Evolutionary conservation across 2,329 filamentous ascomycete genomes (phyloP).

Genomic region (Colletotrichum neosansevieriae): DNA sequence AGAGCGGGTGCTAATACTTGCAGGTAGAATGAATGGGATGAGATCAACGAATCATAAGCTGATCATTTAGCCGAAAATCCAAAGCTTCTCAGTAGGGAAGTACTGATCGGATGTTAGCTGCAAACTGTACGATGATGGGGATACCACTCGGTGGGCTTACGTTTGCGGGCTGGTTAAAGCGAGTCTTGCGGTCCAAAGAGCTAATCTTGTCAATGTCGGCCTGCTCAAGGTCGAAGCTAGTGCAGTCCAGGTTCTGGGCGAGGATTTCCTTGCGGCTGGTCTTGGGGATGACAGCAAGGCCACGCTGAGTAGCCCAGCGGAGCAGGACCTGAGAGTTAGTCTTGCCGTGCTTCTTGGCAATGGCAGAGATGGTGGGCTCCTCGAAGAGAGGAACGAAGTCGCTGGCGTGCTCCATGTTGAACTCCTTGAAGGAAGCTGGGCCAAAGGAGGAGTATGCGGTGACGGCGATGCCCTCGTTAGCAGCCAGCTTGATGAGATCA

Average conservation of each 20-base stretch:
- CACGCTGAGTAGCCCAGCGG: conserved; percentile 87
- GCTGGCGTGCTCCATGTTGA: conserved; percentile 77
- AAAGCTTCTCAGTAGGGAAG: conserved; percentile 67
- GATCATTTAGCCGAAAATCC: conserved; percentile 65
- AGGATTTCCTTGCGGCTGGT: conserved; percentile 67
- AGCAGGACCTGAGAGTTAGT: conserved; percentile 84
- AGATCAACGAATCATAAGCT: conserved; percentile 10
- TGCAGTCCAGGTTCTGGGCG: conserved; percentile 75
- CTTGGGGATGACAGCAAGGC: conserved; percentile 86
- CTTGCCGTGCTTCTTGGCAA: conserved; percentile 78
- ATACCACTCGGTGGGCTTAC: conserved; percentile 60
- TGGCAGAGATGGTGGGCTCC: conserved; percentile 71
- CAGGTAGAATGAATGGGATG: conserved; percentile 6
- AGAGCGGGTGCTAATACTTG: conserved; percentile 6
- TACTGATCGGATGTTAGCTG: conserved; percentile 54
- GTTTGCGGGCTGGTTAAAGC: conserved; percentile 82
- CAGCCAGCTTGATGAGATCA: conserved; percentile 76
- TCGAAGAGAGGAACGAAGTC: conserved; percentile 78
- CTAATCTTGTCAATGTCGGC: conserved; percentile 76
- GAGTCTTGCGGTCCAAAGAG: conserved; percentile 72
- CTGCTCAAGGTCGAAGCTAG: conserved; percentile 73
- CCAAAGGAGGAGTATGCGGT: conserved; percentile 90
- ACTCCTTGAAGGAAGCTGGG: conserved; percentile 81
- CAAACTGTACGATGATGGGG: background rate
- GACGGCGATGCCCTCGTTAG: conserved; percentile 77